These are phyloP conservation scores for Euptelea pleiosperma DNA, from an alignment of 164 flowering plant species.

Conservation along the genomic window DNA sequence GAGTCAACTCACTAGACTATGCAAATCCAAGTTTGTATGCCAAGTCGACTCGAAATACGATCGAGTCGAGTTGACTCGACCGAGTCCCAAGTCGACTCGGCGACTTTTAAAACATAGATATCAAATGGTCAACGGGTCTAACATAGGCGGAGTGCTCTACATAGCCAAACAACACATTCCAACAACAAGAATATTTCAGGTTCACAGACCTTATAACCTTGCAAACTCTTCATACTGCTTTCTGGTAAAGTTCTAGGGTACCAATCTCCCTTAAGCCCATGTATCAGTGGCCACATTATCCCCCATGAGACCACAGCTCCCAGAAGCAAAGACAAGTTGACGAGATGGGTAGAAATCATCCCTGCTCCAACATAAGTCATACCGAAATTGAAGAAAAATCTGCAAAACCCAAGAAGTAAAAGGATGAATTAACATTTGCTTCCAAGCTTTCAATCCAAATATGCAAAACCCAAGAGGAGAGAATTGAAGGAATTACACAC, in stretches of 20 bases:
- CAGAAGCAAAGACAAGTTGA: constrained; percentile 75
- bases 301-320: constrained; percentile 97
- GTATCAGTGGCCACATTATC: constrained; percentile 88
- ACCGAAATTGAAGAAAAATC: constrained; percentile 85
- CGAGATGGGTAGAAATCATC: constrained; percentile 82
- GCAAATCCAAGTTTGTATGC: not conserved
- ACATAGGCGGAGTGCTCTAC: too few relatives aligned
- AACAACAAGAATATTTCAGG: too few relatives aligned
- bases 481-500: constrained; percentile 9
- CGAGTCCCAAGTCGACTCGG: too few relatives aligned
- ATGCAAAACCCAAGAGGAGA: not conserved
- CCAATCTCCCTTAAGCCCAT: constrained; percentile 66
- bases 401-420: constrained; percentile 31
- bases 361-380: constrained; percentile 81
- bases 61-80: too few relatives aligned
- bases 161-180: too few relatives aligned
- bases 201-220: constrained; percentile 72
- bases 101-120: not conserved
- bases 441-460: not conserved
- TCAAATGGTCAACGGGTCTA: not conserved
- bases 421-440: not conserved
- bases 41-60: too few relatives aligned
- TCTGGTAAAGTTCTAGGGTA: constrained; percentile 46
- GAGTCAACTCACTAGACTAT: not conserved
- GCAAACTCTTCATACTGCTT: constrained; percentile 80